Base-by-base conservation (phyloP, 257 asterid species). In the Cinchona pubescens region DNA sequence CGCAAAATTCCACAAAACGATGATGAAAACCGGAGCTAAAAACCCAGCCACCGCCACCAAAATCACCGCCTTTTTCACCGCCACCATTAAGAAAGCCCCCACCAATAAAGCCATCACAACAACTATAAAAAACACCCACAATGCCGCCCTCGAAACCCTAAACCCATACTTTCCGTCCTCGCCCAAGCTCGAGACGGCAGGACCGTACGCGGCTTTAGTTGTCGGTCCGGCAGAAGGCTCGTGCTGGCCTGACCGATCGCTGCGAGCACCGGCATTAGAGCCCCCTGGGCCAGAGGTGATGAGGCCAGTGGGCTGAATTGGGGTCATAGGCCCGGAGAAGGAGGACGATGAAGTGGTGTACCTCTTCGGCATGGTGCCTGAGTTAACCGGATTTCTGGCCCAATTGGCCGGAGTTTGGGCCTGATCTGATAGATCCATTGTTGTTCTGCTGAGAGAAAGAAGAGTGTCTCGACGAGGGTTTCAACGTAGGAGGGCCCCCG, bases 401-500 rank as follows among this genome's bases (percentile, higher is more conserved):
- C 67, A 85, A 34, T 46, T 80, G 90, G 51, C 98, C 97, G 27
- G 98, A 92, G 76, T 83, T 89, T 12, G 99, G 90, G 61, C 98
- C 96, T 85, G 97, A 89, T 87, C 97, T 90, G 75, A 88, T 81
- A 64, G 98, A 88, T 89, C 95, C 98, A 71, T 95, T 89, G 83
- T 81, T 88, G 75, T n/a, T n/a, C n/a, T 85, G 90, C 84, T 79
- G 91, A 3, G 96, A 87, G 1, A 90, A 73, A 2, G 90, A 75
- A n/a, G 92, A 83, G 16, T 81, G 85, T 37, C 93, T 88, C 3
- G 94, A 88, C 30, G 90, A 87, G 12, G 89, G 86, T 82, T 88
- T 90, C 29, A 84, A 88, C 0, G 77, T 69, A 12, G 85, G 75
- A 7, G 91, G 89, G 1, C 56, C 78, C n/a, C 69, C 37, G 6